Percentiles rank a stretch among this genome's conserved stretches.
Conservation (phyloP, 305 asterid genomes). For the Rubia balearica region DNA sequence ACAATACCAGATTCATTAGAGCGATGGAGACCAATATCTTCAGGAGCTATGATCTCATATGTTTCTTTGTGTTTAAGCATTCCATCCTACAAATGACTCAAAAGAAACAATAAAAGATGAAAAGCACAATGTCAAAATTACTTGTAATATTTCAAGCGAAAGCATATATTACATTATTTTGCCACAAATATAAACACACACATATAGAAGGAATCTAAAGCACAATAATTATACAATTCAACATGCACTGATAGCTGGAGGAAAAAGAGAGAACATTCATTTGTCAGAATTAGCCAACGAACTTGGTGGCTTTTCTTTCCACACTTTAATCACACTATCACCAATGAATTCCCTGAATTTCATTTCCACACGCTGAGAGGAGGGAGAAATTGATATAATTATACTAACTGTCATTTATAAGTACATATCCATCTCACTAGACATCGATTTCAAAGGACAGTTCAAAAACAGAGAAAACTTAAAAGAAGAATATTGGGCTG, state of each 20-base stretch:
- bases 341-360: neutral
- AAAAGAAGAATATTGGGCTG: neutral
- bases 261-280: neutral
- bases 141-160: neutral
- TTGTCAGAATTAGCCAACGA: neutral
- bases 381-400: neutral
- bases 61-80: conserved; percentile 90
- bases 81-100: conserved; percentile 57
- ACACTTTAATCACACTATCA: neutral
- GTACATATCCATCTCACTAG: neutral
- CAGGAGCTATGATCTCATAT: conserved; percentile 91
- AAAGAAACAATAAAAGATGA: conserved; percentile 3
- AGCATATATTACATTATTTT: neutral
- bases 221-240: neutral
- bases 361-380: neutral
- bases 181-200: neutral
- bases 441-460: neutral
- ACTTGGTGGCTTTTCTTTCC: neutral
- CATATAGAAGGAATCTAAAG: neutral
- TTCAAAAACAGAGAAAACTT: neutral
- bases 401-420: neutral
- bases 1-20: conserved; percentile 89
- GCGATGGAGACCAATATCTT: conserved; percentile 91
- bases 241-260: neutral
- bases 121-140: neutral